Evolutionary conservation across 2,329 filamentous ascomycete genomes (phyloP).

Genomic region (Aureobasidium uvarum): DNA sequence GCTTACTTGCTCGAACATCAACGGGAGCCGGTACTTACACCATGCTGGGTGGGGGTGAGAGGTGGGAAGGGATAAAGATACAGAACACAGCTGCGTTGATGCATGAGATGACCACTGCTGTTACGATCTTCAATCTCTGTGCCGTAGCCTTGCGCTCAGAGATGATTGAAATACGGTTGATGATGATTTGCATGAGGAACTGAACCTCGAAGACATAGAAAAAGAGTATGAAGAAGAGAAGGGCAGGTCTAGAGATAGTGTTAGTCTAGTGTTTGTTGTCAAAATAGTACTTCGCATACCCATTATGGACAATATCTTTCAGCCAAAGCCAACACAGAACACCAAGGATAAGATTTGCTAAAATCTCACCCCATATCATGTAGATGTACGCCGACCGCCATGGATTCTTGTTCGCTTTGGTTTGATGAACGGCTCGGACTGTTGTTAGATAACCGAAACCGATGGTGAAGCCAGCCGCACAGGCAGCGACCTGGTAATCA

Average conservation of each 20-base stretch:
- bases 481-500: constrained; percentile 26
- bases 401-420: constrained; percentile 26
- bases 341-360: constrained; percentile 46
- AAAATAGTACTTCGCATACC: background rate
- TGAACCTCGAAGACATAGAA: constrained; percentile 31
- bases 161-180: constrained; percentile 39
- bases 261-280: background rate
- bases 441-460: constrained; percentile 45
- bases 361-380: constrained; percentile 49
- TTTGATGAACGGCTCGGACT: constrained; percentile 43
- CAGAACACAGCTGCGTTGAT: constrained; percentile 34
- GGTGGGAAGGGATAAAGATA: constrained; percentile 44
- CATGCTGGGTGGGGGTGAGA: constrained; percentile 34
- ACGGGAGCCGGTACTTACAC: constrained; percentile 31
- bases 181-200: constrained; percentile 41
- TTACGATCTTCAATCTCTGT: constrained; percentile 39
- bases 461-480: constrained; percentile 41
- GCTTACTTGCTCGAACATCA: background rate
- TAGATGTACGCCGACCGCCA: constrained; percentile 35
- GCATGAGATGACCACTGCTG: constrained; percentile 42
- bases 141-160: constrained; percentile 30
- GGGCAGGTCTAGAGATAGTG: background rate
- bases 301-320: constrained; percentile 13
- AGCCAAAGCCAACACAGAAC: constrained; percentile 43
- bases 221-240: constrained; percentile 30